These are phyloP conservation scores for Citrus trifoliata DNA, from an alignment of 345 rosid species.

Conservation along the genomic window DNA sequence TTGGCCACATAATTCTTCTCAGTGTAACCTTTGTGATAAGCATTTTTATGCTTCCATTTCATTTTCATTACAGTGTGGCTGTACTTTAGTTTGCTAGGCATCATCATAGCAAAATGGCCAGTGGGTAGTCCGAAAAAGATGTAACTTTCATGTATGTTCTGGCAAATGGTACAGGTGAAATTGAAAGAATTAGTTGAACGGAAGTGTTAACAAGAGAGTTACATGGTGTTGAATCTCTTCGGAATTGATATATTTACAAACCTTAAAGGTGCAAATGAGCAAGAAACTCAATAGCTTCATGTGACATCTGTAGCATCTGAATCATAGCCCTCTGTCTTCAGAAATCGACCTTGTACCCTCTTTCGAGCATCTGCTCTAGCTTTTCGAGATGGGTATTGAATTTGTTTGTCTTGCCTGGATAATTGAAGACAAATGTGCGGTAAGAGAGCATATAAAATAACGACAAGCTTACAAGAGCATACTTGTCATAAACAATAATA, in stretches of 20 bases:
- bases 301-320: slow-evolving; percentile 22
- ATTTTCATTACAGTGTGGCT: slow-evolving; percentile 28
- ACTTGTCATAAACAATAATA: not conserved
- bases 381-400: slow-evolving; percentile 26
- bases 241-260: slow-evolving; percentile 7
- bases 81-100: slow-evolving; percentile 18
- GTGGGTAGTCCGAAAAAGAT: not conserved
- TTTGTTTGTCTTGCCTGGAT: slow-evolving; percentile 35
- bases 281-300: slow-evolving; percentile 19
- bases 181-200: slow-evolving; percentile 12
- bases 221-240: not conserved
- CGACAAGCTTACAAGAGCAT: not conserved
- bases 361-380: slow-evolving; percentile 25
- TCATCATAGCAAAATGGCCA: slow-evolving; percentile 2
- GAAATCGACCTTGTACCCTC: slow-evolving; percentile 25
- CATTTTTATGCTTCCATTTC: slow-evolving; percentile 19
- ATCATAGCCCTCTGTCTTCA: slow-evolving; percentile 25
- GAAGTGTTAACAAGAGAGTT: slow-evolving; percentile 5
- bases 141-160: not conserved
- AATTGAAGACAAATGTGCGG: not conserved
- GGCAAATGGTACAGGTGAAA: not conserved
- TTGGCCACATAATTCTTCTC: slow-evolving; percentile 6
- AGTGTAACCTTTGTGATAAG: not conserved
- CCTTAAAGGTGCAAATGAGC: not conserved
- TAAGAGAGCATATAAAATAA: not conserved